A percentile compares a stretch with the other conserved stretches of the same genome.
Evolutionary conservation across 2,329 filamentous ascomycete species (phyloP).

Genomic region (Laburnicola sp.): DNA sequence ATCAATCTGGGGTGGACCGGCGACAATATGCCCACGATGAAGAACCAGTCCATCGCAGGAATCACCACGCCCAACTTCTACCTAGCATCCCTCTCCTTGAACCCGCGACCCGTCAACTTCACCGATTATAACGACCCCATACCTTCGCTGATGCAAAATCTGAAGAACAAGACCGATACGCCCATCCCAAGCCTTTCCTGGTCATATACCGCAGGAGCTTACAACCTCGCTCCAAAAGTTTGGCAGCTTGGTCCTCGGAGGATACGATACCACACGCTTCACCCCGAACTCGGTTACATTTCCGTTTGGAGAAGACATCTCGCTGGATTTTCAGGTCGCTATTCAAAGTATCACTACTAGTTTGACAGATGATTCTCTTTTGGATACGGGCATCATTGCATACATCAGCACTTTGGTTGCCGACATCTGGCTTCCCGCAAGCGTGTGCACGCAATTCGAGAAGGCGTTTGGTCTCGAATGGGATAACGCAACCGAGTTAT

Average conservation of each 20-base stretch:
- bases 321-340: slow-evolving; percentile 29
- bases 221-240: slow-evolving; percentile 31
- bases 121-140: slow-evolving; percentile 31
- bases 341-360: slow-evolving; percentile 29
- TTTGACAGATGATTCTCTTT: slow-evolving; percentile 22
- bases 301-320: slow-evolving; percentile 32
- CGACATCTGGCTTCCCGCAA: slow-evolving; percentile 47
- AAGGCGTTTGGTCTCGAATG: slow-evolving; percentile 45
- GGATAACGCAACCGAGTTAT: slow-evolving; percentile 41
- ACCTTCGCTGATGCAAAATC: slow-evolving; percentile 22
- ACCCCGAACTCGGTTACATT: slow-evolving; percentile 28
- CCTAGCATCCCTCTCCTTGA: slow-evolving; percentile 46
- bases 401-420: slow-evolving; percentile 45
- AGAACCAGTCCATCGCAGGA: slow-evolving; percentile 43
- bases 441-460: slow-evolving; percentile 41
- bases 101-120: slow-evolving; percentile 45
- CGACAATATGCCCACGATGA: slow-evolving; percentile 26
- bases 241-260: slow-evolving; percentile 45
- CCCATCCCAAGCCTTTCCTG: slow-evolving; percentile 44
- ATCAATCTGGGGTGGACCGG: slow-evolving; percentile 35
- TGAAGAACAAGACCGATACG: slow-evolving; percentile 28
- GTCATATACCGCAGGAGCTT: slow-evolving; percentile 49
- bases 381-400: slow-evolving; percentile 28
- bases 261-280: slow-evolving; percentile 44
- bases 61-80: slow-evolving; percentile 43